These are phyloP conservation scores for Marchantia polymorpha DNA, from an alignment of 225 moss, liverwort and hornwort genomes.

Conservation along the genomic window DNA sequence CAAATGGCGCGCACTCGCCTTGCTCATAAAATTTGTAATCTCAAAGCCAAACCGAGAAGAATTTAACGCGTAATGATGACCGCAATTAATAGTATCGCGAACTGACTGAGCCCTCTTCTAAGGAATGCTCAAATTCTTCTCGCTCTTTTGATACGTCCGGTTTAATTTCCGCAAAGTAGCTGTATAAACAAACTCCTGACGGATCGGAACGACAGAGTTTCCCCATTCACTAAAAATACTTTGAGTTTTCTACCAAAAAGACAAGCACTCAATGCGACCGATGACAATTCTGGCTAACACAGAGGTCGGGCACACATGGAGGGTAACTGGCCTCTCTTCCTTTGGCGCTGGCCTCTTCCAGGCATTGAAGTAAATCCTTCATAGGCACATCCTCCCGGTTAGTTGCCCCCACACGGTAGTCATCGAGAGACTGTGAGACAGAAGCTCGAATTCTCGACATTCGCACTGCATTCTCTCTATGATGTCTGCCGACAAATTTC, in stretches of 20 bases:
- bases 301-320: background rate
- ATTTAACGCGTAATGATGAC: background rate
- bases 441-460: slow-evolving; percentile 17
- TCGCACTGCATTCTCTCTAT: background rate
- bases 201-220: no score
- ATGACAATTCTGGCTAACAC: background rate
- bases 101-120: background rate
- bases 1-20: no score
- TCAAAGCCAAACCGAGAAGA: no score
- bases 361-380: slow-evolving; percentile 51
- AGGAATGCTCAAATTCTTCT: no score
- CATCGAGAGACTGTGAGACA: slow-evolving; percentile 38
- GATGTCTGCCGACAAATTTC: background rate
- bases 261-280: no score
- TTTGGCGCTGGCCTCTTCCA: slow-evolving; percentile 61
- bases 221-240: no score
- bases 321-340: slow-evolving; percentile 63
- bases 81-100: background rate
- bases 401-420: slow-evolving; percentile 47
- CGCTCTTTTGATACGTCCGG: no score
- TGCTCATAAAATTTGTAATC: no score
- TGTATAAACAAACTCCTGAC: no score
- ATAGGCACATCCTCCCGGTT: slow-evolving; percentile 47
- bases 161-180: no score
- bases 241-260: no score